Conservation (phyloP, 345 rosid genomes). For the Orychophragmus violaceus region DNA sequence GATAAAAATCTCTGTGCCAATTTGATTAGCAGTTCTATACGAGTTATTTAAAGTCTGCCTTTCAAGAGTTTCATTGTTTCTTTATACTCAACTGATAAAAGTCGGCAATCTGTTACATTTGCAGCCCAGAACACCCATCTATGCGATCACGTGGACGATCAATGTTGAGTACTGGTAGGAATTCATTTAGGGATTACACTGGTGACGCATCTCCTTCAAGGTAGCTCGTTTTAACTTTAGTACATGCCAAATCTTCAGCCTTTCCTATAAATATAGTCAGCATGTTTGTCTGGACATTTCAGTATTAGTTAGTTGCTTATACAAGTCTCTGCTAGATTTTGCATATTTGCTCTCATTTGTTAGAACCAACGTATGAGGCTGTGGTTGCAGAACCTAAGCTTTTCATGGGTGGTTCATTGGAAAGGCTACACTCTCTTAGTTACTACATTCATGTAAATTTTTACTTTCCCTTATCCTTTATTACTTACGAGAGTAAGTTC, state of each 20-base stretch:
- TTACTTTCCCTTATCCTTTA: too few species aligned
- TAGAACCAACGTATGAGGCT: background rate
- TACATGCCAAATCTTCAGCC: background rate
- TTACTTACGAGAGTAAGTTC: background rate
- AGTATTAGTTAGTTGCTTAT: slow-evolving; percentile 1
- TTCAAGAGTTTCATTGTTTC: background rate
- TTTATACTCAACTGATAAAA: background rate
- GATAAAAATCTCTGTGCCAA: background rate
- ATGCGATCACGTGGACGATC: slow-evolving; percentile 70
- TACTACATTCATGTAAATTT: slow-evolving; percentile 77
- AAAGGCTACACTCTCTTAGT: slow-evolving; percentile 37
- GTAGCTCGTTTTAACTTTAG: slow-evolving; percentile 33
- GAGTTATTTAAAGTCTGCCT: background rate
- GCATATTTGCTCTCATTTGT: background rate
- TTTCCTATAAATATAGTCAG: background rate
- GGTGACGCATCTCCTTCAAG: slow-evolving; percentile 75
- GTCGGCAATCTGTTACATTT: slow-evolving; percentile 24
- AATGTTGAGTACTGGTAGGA: slow-evolving; percentile 75
- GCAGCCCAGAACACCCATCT: slow-evolving; percentile 95
- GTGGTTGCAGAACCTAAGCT: background rate
- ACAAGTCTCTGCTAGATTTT: background rate
- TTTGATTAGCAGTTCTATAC: background rate
- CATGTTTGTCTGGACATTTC: background rate
- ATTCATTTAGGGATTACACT: slow-evolving; percentile 49
- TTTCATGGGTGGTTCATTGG: background rate